Evolutionary conservation across 73 alveolate species (phyloP), one percentile per base, ranked within the genome.

Genomic region (Diophrys sp.): DNA sequence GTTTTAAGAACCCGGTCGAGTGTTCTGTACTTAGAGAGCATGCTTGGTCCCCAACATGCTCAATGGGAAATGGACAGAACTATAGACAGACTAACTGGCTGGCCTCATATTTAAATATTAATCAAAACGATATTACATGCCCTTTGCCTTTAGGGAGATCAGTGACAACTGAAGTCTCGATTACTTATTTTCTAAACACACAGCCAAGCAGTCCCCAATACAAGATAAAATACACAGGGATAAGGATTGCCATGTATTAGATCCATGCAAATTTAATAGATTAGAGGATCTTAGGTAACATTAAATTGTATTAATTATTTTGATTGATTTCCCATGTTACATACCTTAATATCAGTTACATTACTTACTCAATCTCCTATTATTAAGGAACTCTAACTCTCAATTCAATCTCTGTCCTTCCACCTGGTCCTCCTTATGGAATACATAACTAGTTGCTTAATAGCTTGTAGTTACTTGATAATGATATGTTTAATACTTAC

Each of bases 261-360:
- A 82, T 70, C 90, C 90, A 87, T 25, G 90, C 90, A 24, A 73
- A 27, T 69, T 82, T 81, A 54, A 82, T 11, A 30, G 80, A 74
- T 33, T 87, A 90, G 31, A 87, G 74, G 26, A 82, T 72, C 33
- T 68, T 53, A 0, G 94, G 94, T 0, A n/a, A n/a, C n/a, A n/a
- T n/a, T n/a, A n/a, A n/a, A n/a, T n/a, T n/a, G n/a, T n/a, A n/a
- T n/a, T n/a, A n/a, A n/a, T n/a, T n/a, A n/a, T n/a, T n/a, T n/a
- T n/a, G n/a, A n/a, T n/a, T n/a, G n/a, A n/a, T n/a, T n/a, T n/a
- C n/a, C n/a, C n/a, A n/a, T n/a, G n/a, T n/a, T n/a, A 66, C 75
- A 53, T 79, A 79, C 11, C 33, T 32, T 11, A 11, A 44, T 5
- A 44, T 44, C 18, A 44, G 62, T 44, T 44, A 44, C 5, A 11